Evolutionary conservation across 306 rosid genomes (phyloP), one percentile per base, ranked within the genome.

Genomic region (Pterocarpus santalinus): DNA sequence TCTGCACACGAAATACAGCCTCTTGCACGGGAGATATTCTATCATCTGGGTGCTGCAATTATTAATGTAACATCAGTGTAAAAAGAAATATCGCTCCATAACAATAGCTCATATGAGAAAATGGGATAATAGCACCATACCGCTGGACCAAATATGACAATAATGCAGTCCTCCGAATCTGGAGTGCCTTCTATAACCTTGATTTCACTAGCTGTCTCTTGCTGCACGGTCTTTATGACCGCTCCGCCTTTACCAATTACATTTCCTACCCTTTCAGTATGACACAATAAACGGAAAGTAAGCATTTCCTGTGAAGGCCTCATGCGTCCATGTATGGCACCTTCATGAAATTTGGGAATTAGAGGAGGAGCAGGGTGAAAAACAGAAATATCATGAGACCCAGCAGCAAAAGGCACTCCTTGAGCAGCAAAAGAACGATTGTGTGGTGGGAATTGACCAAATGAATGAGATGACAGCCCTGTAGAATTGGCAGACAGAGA

Each of bases 11-110:
- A 73, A 96, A 92, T 71, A 92, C 90, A 38, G 97, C 99, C 82
- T 96, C 99, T 93, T 96, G 99, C 81, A 93, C 97, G 49, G 90
- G 85, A 43, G 99, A 96, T 82, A 96, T 77, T 85, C 98, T 89
- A 76, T 96, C 99, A 28, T 93, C 97, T 69, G 97, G 99, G 80
- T 89, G 94, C 99, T 96, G 97, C 89, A 85, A 85, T 55, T 80
- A 79, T 78, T 39, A 77, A 84, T 62, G 41, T 69, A 33, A 56
- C 73, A 81, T 88, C 57, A 89, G 81, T 32, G 34, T 55, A 72
- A 65, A 65, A 80, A 77, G 57, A 80, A 64, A 77, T 36, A 15
- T 34, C 38, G 63, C 67, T 58, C 51, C 44, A 62, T 68, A 52
- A 58, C 77, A 84, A 53, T 16, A 79, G 62, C 67, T 68, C 69